These are phyloP conservation scores for Toxicodendron radicans DNA, from an alignment of 345 rosid species.

Conservation along the genomic window DNA sequence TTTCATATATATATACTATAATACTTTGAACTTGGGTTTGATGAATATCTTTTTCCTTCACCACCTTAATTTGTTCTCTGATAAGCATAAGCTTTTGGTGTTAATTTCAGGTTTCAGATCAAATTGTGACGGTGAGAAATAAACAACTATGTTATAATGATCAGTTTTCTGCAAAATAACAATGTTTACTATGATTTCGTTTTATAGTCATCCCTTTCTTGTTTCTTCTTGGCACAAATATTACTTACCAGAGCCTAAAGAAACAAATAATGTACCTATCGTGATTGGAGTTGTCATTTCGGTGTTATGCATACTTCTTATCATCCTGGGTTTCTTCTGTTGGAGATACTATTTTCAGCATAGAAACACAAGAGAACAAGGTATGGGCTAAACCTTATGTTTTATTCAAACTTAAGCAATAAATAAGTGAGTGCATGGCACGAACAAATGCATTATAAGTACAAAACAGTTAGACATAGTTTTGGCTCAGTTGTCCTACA, in stretches of 20 bases:
- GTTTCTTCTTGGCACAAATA: not conserved
- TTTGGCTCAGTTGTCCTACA: not conserved
- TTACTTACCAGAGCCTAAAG: not conserved
- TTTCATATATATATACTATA: too few relatives aligned
- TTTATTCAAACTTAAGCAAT: not conserved
- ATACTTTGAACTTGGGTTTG: too few relatives aligned
- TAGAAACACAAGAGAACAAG: conserved; percentile 12
- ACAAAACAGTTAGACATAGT: not conserved
- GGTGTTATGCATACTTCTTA: conserved; percentile 9
- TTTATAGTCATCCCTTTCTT: not conserved
- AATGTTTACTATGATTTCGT: not conserved
- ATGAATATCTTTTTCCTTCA: too few relatives aligned
- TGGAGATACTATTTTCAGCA: conserved; percentile 21
- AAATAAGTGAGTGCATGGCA: not conserved
- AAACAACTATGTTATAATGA: not conserved
- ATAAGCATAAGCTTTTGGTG: not conserved
- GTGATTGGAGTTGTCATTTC: conserved; percentile 25
- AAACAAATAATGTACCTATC: not conserved
- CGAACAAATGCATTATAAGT: not conserved
- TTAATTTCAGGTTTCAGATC: not conserved
- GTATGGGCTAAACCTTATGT: conserved; percentile 13
- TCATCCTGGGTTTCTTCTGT: conserved; percentile 16
- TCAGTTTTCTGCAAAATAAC: not conserved
- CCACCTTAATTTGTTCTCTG: not conserved
- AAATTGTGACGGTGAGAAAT: not conserved